These are phyloP conservation scores for Phytophthora megakarya DNA, from an alignment of 352 stramenopile species.

Conservation along the genomic window DNA sequence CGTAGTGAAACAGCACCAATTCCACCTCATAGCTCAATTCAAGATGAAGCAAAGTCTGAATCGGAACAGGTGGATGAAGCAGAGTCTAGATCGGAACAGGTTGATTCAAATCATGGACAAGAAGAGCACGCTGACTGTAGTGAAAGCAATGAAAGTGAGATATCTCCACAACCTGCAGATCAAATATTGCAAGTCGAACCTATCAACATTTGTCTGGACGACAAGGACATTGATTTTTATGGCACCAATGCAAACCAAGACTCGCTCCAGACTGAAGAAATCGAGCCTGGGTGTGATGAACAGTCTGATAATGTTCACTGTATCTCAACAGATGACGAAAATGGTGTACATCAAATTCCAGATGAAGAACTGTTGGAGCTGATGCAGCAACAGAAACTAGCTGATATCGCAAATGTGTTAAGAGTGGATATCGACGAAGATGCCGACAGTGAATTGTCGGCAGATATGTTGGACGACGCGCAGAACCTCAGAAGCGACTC, in stretches of 20 bases:
- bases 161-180: neutral
- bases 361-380: conserved; percentile 21
- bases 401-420: conserved; percentile 28
- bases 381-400: conserved; percentile 32
- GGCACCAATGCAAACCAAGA: neutral
- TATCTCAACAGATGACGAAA: neutral
- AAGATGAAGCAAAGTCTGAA: neutral
- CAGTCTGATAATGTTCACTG: neutral
- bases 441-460: conserved; percentile 38
- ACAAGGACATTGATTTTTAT: neutral
- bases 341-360: neutral
- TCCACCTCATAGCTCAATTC: neutral
- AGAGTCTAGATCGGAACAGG: neutral
- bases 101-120: neutral
- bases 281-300: neutral
- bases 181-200: neutral
- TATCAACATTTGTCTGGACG: neutral
- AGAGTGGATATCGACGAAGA: conserved; percentile 27
- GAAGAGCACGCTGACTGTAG: neutral
- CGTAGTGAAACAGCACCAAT: neutral
- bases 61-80: neutral
- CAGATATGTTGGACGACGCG: conserved; percentile 41
- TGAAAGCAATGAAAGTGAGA: neutral
- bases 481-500: conserved; percentile 12
- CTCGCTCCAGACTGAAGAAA: conserved; percentile 1